Conservation (phyloP, 192 early-diverging fungal species). For the Allomyces arbusculus region DNA sequence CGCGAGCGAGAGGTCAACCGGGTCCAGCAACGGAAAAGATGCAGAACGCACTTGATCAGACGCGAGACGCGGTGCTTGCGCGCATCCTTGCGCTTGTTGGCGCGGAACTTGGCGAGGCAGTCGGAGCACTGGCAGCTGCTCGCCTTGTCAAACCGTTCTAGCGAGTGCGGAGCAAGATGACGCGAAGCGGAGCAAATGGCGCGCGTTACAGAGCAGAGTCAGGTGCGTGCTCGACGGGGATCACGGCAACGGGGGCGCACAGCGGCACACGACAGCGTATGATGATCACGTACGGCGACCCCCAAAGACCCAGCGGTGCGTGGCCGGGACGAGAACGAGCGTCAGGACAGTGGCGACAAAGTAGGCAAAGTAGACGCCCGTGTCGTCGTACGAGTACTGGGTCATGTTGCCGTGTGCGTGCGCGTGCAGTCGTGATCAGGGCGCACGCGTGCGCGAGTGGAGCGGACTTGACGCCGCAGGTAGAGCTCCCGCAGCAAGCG, state of each 20-base stretch:
- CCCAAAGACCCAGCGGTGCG: slow-evolving; percentile 25
- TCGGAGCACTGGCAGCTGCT: not conserved
- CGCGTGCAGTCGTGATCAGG: no score
- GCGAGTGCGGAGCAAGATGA: no score
- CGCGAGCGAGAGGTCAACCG: no score
- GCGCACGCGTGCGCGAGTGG: no score
- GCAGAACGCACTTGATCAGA: slow-evolving; percentile 8
- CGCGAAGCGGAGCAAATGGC: no score
- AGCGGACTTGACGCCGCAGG: no score
- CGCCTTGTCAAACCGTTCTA: not conserved
- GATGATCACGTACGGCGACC: not conserved
- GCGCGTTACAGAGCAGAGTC: no score
- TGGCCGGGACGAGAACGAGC: slow-evolving; percentile 61
- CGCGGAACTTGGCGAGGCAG: not conserved
- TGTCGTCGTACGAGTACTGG: slow-evolving; percentile 85
- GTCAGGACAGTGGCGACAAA: slow-evolving; percentile 70
- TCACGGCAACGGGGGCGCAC: no score
- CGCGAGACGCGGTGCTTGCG: not conserved
- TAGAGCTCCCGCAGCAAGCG: no score
- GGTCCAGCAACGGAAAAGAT: not conserved
- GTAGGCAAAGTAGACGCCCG: slow-evolving; percentile 85
- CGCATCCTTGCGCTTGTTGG: not conserved
- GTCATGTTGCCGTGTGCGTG: slow-evolving; percentile 15
- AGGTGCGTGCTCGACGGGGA: no score
- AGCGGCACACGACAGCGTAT: no score